Evolutionary conservation across 176 grass and related monocot genomes (phyloP).

Genomic region (Lolium perenne): DNA sequence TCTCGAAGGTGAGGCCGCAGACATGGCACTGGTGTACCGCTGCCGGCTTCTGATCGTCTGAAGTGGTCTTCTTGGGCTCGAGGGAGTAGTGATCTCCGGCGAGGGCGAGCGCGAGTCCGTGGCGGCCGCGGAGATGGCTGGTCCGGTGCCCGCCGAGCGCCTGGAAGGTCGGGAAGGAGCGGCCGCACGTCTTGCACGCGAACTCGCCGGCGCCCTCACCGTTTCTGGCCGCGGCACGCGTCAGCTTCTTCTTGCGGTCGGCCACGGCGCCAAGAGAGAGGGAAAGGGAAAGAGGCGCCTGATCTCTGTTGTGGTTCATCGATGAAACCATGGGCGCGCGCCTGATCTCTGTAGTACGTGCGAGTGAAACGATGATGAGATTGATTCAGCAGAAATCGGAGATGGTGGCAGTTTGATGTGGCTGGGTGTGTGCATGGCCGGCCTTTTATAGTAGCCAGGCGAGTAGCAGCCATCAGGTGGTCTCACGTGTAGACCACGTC

Average conservation of each 20-base stretch:
- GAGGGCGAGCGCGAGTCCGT: conserved; percentile 45
- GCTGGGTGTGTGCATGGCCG: too few species aligned
- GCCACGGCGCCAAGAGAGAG: too few species aligned
- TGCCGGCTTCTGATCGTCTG: background rate
- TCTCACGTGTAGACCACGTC: background rate
- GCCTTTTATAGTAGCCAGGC: too few species aligned
- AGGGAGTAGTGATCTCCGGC: background rate
- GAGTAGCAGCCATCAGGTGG: background rate
- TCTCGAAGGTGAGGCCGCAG: conserved; percentile 59
- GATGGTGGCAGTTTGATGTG: too few species aligned
- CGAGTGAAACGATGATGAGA: too few species aligned
- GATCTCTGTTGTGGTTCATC: conserved; percentile 39
- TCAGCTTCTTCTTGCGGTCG: background rate
- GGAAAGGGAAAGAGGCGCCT: conserved; percentile 23
- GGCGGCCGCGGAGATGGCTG: conserved; percentile 58
- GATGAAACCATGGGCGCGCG: background rate
- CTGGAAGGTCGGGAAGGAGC: conserved; percentile 66
- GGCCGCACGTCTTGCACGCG: conserved; percentile 68
- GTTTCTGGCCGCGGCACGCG: background rate
- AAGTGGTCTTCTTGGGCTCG: conserved; percentile 22
- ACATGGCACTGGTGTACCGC: conserved; percentile 53
- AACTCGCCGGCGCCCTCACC: conserved; percentile 25
- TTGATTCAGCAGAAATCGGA: background rate
- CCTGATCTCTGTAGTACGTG: too few species aligned
- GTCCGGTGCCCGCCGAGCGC: conserved; percentile 68